Evolutionary conservation across 202 grass and related monocot genomes (phyloP), one percentile per base, ranked within the genome.

Genomic region (Eragrostis tef): DNA sequence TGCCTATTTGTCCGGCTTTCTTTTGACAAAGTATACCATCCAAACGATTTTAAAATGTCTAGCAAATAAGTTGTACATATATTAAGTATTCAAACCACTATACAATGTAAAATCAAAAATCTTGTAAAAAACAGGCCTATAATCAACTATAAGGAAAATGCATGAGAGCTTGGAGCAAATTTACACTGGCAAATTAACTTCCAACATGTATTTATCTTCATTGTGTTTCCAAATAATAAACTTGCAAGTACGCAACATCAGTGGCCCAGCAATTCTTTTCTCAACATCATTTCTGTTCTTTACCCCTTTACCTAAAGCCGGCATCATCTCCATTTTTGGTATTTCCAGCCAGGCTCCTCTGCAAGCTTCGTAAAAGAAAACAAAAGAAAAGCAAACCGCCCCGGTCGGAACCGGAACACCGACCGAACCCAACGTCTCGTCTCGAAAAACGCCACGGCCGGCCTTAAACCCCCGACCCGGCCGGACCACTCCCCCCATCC

Each of bases 381-480:
- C 17, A 6, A 36, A 79, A 87, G 70, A 65, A 31, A 14, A 11
- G 11, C 42, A 4, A 11, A 22, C 9, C 51, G 50, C 25, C 25
- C 26, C 67, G 39, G 69, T 75, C 43, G 70, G 20, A 81, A 69
- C 2, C 1, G 6, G 69, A 57, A 69, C 6, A 11, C 34, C 45
- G 74, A 72, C 46, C 31, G 29, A 71, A 50, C 12, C 77, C 41
- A 67, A 48, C 36, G 41, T 26, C 15, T 50, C 47, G 12, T 34
- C 53, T 12, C 50, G 0, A 24, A 53, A 39, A 80, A 58, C 6
- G 36, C 48, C 11, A 13, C 2, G 24, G 11, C 17, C 65, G 0
- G 11, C 4, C 39, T 59, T 86, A 80, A 86, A 86, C 77, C 83
- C 51, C 75, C 44, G 13, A 44, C 58, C 83, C 56, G 60, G 24